A percentile compares a stretch with the other conserved stretches of the same genome.
These are phyloP conservation scores for Trichoderma arundinaceum DNA, from an alignment of 2,329 filamentous ascomycete species.

Conservation along the genomic window DNA sequence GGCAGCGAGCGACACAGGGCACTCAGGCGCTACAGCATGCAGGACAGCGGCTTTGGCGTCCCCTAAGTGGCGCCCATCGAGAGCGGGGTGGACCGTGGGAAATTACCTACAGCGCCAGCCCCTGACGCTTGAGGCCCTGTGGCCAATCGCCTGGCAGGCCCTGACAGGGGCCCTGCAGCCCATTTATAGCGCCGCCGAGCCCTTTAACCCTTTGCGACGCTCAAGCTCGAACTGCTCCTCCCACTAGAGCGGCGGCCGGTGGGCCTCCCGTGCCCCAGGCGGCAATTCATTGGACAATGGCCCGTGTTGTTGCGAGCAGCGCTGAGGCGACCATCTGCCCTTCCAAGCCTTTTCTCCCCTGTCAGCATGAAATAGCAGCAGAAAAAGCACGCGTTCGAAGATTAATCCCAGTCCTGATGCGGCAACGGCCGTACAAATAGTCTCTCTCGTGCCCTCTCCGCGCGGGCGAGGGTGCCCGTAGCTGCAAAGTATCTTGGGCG, in stretches of 20 bases:
- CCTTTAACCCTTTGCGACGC: background rate
- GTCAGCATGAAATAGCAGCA: background rate
- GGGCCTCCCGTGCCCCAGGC: constrained; percentile 23
- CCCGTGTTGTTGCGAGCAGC: background rate
- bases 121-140: constrained; percentile 21
- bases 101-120: constrained; percentile 28
- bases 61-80: constrained; percentile 24
- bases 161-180: constrained; percentile 17
- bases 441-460: too few species aligned
- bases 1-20: constrained; percentile 19
- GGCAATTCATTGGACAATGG: constrained; percentile 14
- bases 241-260: background rate
- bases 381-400: background rate
- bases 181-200: constrained; percentile 20
- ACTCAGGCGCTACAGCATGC: constrained; percentile 26
- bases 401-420: background rate
- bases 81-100: constrained; percentile 26
- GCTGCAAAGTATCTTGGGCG: too few species aligned
- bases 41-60: constrained; percentile 24
- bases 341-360: too few species aligned
- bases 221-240: background rate
- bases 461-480: too few species aligned
- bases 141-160: constrained; percentile 24
- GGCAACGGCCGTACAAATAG: too few species aligned
- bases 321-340: too few species aligned